Conservation (phyloP, 169 alveolate genomes). For the Plasmodium chabaudi region DNA sequence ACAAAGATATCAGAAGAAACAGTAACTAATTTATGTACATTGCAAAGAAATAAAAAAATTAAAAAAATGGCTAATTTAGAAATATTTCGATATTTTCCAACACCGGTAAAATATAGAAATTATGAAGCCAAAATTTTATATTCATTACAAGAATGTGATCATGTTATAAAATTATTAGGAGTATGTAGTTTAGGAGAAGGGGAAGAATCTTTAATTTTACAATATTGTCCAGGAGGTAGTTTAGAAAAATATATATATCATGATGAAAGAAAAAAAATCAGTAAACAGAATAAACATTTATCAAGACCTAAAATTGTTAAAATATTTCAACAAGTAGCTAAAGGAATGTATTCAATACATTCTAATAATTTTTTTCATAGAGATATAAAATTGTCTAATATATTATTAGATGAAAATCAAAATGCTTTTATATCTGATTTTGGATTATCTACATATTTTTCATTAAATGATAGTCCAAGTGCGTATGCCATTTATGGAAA, state of each 20-base stretch:
- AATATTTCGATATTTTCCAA: constrained; percentile 78
- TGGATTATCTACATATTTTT: constrained; percentile 79
- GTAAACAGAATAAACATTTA: constrained; percentile 34
- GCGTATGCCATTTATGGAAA: constrained; percentile 82
- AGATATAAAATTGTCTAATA: constrained; percentile 64
- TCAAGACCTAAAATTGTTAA: constrained; percentile 76
- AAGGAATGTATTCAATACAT: constrained; percentile 79
- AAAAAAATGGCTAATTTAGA: constrained; percentile 70
- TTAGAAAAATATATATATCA: constrained; percentile 77
- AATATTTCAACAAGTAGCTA: constrained; percentile 80
- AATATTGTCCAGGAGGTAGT: constrained; percentile 82
- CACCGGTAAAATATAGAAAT: constrained; percentile 79
- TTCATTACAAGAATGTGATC: constrained; percentile 57
- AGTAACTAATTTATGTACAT: constrained; percentile 15
- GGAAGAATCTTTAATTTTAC: constrained; percentile 76
- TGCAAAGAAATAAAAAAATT: constrained; percentile 76
- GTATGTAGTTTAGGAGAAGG: constrained; percentile 77
- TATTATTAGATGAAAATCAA: constrained; percentile 44
- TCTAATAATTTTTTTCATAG: constrained; percentile 75
- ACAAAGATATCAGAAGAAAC: background rate
- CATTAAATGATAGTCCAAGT: constrained; percentile 76
- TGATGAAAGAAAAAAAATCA: constrained; percentile 53
- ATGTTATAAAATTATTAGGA: constrained; percentile 78
- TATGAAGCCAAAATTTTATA: constrained; percentile 80
- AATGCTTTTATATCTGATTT: constrained; percentile 81